Evolutionary conservation across 2,329 filamentous ascomycete genomes (phyloP).

Genomic region (Mycosphaerelloides madeirae): DNA sequence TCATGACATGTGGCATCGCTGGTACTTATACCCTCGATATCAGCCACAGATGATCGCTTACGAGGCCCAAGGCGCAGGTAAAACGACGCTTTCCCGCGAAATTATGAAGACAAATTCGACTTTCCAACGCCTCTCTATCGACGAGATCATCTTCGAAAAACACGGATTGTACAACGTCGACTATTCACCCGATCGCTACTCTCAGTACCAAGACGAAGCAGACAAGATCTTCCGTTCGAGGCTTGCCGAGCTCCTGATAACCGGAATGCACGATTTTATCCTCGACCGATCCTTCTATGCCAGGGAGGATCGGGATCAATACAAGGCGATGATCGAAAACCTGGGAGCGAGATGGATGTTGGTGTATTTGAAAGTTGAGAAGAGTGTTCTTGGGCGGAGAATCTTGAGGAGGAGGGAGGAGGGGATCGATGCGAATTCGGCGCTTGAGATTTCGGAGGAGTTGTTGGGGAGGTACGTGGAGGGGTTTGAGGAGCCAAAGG

Average conservation of each 20-base stretch:
- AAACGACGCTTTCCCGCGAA: slow-evolving; percentile 6
- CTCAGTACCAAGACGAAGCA: slow-evolving; percentile 6
- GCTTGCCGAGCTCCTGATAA: background rate
- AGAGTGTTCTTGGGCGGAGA: slow-evolving; percentile 6
- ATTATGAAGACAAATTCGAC: background rate
- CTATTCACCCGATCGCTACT: slow-evolving; percentile 3
- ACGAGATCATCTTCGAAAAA: slow-evolving; percentile 6
- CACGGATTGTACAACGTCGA: slow-evolving; percentile 9
- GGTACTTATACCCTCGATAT: background rate
- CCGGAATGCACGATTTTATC: background rate
- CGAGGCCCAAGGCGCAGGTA: slow-evolving; percentile 5
- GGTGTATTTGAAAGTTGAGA: slow-evolving; percentile 4
- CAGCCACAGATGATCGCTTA: background rate
- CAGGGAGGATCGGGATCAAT: slow-evolving; percentile 8
- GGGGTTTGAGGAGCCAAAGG: slow-evolving; percentile 8
- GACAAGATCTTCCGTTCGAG: background rate
- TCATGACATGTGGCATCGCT: slow-evolving; percentile 13
- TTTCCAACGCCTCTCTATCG: slow-evolving; percentile 5
- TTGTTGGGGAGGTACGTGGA: slow-evolving; percentile 5
- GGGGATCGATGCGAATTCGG: slow-evolving; percentile 7
- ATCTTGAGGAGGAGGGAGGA: slow-evolving; percentile 1
- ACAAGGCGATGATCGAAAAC: slow-evolving; percentile 7
- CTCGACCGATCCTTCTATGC: slow-evolving; percentile 11
- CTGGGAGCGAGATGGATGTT: slow-evolving; percentile 3
- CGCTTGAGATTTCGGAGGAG: slow-evolving; percentile 7